These are phyloP conservation scores for Nidularia pulvinata DNA, from an alignment of 768 basidiomycete genomes.

Conservation along the genomic window DNA sequence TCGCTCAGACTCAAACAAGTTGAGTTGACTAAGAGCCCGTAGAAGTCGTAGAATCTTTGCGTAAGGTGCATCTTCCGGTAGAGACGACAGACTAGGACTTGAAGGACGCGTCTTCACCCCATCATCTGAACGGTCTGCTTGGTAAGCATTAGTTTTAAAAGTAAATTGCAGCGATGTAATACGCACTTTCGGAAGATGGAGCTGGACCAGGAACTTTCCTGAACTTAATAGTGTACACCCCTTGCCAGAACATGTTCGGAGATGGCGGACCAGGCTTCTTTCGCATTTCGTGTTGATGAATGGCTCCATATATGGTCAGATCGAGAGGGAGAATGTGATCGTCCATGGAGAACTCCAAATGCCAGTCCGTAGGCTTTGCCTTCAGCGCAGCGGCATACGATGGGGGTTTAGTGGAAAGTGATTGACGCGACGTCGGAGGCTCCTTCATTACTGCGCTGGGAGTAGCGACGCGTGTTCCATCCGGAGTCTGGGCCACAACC, in stretches of 20 bases:
- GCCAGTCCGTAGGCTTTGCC: slow-evolving; percentile 94
- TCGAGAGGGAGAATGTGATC: slow-evolving; percentile 83
- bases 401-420: slow-evolving; percentile 32
- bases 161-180: background rate
- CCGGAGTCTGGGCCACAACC: slow-evolving; percentile 95
- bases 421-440: slow-evolving; percentile 23
- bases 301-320: slow-evolving; percentile 94
- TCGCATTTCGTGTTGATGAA: slow-evolving; percentile 87
- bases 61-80: slow-evolving; percentile 83
- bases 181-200: slow-evolving; percentile 60
- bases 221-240: slow-evolving; percentile 90
- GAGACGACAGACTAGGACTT: slow-evolving; percentile 70
- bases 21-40: slow-evolving; percentile 83
- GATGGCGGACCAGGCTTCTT: slow-evolving; percentile 67
- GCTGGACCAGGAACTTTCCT: slow-evolving; percentile 88
- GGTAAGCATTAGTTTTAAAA: background rate
- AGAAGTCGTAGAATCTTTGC: slow-evolving; percentile 91
- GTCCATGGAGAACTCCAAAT: slow-evolving; percentile 94
- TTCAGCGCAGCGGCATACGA: slow-evolving; percentile 97
- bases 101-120: slow-evolving; percentile 51
- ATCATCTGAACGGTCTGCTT: slow-evolving; percentile 34
- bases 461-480: slow-evolving; percentile 92
- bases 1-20: slow-evolving; percentile 72
- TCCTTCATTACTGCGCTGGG: slow-evolving; percentile 59
- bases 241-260: slow-evolving; percentile 83